A percentile compares a stretch with the other conserved stretches of the same genome.
Evolutionary conservation across 495 filamentous ascomycete genomes (phyloP).

Genomic region (Hypoxylon perforatum): DNA sequence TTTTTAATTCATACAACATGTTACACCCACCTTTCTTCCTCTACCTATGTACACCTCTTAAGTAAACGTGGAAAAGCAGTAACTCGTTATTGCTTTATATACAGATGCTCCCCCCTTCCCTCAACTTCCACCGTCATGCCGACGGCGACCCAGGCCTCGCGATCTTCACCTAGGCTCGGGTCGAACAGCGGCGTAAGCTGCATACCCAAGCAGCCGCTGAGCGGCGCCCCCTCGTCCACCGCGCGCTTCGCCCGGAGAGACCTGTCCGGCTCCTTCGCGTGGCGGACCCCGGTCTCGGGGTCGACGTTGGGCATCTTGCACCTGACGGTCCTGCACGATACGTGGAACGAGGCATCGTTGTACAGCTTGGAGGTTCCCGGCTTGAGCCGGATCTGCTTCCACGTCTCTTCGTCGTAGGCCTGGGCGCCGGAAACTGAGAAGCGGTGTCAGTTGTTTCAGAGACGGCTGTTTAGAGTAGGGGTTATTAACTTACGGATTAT

Average conservation of each 20-base stretch:
- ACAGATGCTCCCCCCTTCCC: conserved; percentile 52
- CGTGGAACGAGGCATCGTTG: conserved; percentile 55
- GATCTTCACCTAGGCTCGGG: conserved; percentile 35
- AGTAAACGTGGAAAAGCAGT: background rate
- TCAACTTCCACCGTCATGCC: conserved; percentile 57
- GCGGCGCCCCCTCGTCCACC: conserved; percentile 78
- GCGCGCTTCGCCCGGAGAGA: conserved; percentile 75
- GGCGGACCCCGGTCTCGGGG: conserved; percentile 74
- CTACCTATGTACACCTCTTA: conserved; percentile 1
- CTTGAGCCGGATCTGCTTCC: conserved; percentile 78
- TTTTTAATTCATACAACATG: background rate
- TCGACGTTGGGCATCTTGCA: conserved; percentile 89
- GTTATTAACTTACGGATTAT: conserved; percentile 67
- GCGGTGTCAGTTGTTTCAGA: conserved; percentile 12
- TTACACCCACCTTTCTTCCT: background rate
- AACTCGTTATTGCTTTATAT: conserved; percentile 47
- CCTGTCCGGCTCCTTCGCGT: conserved; percentile 76
- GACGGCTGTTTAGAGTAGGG: background rate
- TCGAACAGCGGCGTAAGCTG: conserved; percentile 75
- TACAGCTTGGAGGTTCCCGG: conserved; percentile 43
- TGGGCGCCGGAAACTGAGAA: conserved; percentile 51
- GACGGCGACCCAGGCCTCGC: conserved; percentile 56
- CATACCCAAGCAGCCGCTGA: conserved; percentile 84
- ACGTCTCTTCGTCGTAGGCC: conserved; percentile 73
- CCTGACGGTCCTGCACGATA: conserved; percentile 77